Conservation (phyloP, 2,329 filamentous ascomycete genomes). For the Echinosphaeria canescens region DNA sequence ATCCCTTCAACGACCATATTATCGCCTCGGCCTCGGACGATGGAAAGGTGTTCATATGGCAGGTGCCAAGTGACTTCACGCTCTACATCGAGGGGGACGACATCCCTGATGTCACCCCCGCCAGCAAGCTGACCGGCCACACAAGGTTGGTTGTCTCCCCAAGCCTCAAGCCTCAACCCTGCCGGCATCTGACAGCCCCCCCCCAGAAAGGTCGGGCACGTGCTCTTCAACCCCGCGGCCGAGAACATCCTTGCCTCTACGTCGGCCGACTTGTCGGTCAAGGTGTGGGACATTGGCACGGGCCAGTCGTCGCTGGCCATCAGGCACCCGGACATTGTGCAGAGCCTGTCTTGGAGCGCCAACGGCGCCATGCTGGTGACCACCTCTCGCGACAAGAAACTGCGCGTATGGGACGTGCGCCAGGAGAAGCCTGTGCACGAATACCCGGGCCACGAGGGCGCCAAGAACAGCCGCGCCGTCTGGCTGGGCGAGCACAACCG, state of each 20-base stretch:
- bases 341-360: constrained; percentile 90
- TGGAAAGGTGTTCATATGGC: constrained; percentile 92
- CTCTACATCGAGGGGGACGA: constrained; percentile 73
- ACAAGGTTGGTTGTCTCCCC: no score
- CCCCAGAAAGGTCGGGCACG: constrained; percentile 83
- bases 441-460: constrained; percentile 66
- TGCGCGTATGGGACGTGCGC: constrained; percentile 91
- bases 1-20: constrained; percentile 85
- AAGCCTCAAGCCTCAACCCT: constrained; percentile 2
- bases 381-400: constrained; percentile 94
- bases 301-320: constrained; percentile 55
- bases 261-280: constrained; percentile 86
- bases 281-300: constrained; percentile 82
- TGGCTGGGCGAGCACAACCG: constrained; percentile 97
- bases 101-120: constrained; percentile 57
- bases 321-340: constrained; percentile 79
- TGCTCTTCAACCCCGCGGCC: constrained; percentile 91
- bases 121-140: constrained; percentile 69
- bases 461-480: constrained; percentile 91
- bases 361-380: constrained; percentile 73
- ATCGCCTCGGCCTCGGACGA: constrained; percentile 92
- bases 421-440: constrained; percentile 80
- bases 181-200: constrained; percentile 6
- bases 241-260: constrained; percentile 90
- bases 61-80: constrained; percentile 75